Evolutionary conservation across 768 basidiomycete genomes (phyloP).

Genomic region (Ramaria sp.): DNA sequence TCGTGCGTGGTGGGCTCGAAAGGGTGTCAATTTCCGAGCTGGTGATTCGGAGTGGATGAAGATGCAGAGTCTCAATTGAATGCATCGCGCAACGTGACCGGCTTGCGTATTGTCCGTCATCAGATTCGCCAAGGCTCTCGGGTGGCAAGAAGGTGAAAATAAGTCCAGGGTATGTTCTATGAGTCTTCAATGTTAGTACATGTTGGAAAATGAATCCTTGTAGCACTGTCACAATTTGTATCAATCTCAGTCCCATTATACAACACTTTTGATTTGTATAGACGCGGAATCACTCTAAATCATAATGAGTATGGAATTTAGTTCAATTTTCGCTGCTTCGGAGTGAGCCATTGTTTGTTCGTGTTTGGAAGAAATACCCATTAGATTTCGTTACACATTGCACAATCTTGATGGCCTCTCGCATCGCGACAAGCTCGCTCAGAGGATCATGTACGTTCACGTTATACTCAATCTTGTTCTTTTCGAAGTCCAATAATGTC

Average conservation of each 20-base stretch:
- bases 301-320: too few species aligned
- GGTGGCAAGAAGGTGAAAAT: too few species aligned
- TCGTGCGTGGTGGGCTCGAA: slow-evolving; percentile 69
- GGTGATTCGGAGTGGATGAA: slow-evolving; percentile 87
- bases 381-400: not conserved
- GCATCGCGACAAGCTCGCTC: slow-evolving; percentile 17
- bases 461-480: not conserved
- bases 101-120: not conserved
- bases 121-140: not conserved
- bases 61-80: slow-evolving; percentile 57
- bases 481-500: not conserved
- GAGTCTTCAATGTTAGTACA: too few species aligned
- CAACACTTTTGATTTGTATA: too few species aligned
- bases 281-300: too few species aligned
- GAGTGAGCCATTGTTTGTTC: not conserved
- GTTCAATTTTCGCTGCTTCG: not conserved
- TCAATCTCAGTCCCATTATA: too few species aligned
- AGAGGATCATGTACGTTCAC: slow-evolving; percentile 15
- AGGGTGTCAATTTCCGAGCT: slow-evolving; percentile 76
- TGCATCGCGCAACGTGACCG: not conserved
- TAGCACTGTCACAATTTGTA: too few species aligned
- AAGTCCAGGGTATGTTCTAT: too few species aligned
- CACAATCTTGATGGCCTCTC: slow-evolving; percentile 16
- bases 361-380: not conserved
- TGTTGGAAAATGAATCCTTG: too few species aligned